Evolutionary conservation across 306 rosid genomes (phyloP).

Genomic region (Inga leiocalycina): DNA sequence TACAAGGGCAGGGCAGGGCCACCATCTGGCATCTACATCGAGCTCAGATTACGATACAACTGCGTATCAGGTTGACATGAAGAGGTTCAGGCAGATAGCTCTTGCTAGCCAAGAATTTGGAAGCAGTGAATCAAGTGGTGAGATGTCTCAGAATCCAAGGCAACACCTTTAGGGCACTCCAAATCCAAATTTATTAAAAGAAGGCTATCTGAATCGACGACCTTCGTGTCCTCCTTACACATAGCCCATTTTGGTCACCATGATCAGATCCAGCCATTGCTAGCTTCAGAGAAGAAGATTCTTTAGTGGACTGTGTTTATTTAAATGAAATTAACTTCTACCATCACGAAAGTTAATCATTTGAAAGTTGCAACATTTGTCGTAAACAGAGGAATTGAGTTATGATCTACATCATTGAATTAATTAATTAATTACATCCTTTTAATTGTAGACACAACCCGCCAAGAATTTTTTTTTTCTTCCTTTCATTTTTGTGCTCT

Average conservation of each 20-base stretch:
- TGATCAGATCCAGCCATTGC: background rate
- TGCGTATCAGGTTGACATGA: conserved; percentile 69
- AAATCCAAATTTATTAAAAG: background rate
- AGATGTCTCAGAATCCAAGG: background rate
- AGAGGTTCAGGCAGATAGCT: conserved; percentile 58
- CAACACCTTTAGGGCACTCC: background rate
- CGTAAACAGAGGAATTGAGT: background rate
- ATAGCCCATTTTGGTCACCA: background rate
- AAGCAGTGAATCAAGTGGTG: conserved; percentile 53
- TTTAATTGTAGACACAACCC: background rate
- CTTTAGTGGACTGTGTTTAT: background rate
- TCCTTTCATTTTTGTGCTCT: background rate
- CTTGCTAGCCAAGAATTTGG: conserved; percentile 55
- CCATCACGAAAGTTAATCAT: background rate
- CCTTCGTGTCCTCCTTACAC: background rate
- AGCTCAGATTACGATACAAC: conserved; percentile 62
- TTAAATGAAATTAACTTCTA: background rate
- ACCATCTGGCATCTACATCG: conserved; percentile 28
- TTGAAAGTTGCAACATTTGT: background rate
- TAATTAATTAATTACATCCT: background rate
- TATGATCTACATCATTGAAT: background rate
- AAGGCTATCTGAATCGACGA: background rate
- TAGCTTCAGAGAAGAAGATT: background rate
- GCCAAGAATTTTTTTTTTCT: background rate
- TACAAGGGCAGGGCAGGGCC: conserved; percentile 36